phyloP scores from a whole-genome alignment of 441 rosid species.

The Jatropha multifida region DNA sequence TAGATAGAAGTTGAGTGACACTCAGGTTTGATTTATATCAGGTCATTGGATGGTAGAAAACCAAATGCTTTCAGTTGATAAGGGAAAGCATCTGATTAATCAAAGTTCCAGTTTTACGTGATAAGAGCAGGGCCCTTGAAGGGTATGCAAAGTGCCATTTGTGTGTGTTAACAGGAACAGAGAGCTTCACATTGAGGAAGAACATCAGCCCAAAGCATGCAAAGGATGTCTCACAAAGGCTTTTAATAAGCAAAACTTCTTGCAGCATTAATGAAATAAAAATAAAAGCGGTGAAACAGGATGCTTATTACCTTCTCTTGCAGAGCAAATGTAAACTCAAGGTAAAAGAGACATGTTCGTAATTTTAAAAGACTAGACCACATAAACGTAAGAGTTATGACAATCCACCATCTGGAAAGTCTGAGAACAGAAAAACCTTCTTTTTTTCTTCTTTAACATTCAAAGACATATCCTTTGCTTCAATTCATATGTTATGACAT shows the following conservation, averaged over 20 bases:
- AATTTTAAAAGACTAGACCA: background rate
- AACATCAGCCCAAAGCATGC: background rate
- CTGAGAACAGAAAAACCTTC: background rate
- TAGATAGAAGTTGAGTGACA: background rate
- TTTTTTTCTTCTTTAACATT: background rate
- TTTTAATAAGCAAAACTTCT: background rate
- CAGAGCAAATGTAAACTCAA: background rate
- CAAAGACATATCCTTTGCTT: background rate
- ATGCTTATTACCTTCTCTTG: background rate
- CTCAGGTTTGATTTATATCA: no score
- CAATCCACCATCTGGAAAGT: background rate
- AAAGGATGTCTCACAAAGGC: background rate
- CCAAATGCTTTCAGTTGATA: background rate
- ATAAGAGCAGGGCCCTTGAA: constrained; percentile 1
- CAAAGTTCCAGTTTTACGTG: background rate
- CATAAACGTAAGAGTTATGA: background rate
- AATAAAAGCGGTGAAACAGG: background rate
- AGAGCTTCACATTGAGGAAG: background rate
- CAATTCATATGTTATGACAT: background rate
- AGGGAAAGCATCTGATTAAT: constrained; percentile 2
- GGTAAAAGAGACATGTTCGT: background rate
- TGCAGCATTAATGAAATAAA: background rate
- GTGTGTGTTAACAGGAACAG: background rate
- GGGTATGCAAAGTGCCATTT: background rate
- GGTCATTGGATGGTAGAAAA: background rate